Conservation (phyloP, 176 grass and related monocot genomes). For the Lolium rigidum region DNA sequence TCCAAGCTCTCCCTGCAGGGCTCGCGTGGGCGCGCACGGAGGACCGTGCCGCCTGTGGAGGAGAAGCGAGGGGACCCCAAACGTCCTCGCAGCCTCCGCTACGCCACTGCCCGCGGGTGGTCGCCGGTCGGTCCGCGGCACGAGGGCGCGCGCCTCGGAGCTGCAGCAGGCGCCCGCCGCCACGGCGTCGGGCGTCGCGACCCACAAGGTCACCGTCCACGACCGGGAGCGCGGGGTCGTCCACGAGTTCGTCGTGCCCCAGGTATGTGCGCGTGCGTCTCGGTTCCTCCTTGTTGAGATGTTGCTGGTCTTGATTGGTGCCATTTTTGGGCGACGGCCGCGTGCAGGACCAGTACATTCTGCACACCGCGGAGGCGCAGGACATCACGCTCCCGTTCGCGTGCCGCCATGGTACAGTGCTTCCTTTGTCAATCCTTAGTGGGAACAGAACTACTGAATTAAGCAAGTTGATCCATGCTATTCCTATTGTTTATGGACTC, state of each 20-base stretch:
- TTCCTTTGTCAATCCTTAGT: background rate
- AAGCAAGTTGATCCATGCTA: background rate
- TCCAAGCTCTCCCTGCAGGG: constrained; percentile 16
- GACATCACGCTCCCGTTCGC: constrained; percentile 83
- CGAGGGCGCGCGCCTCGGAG: constrained; percentile 51
- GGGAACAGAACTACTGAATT: background rate
- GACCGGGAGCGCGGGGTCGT: constrained; percentile 79
- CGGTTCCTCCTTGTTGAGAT: background rate
- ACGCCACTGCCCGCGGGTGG: background rate
- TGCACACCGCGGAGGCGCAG: constrained; percentile 90
- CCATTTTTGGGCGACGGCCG: background rate
- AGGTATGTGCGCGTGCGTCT: constrained; percentile 49
- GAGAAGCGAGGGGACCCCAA: background rate
- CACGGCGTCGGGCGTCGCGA: constrained; percentile 20
- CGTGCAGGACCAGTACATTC: constrained; percentile 90
- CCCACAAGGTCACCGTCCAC: constrained; percentile 90
- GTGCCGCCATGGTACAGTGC: constrained; percentile 78
- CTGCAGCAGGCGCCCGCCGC: constrained; percentile 42
- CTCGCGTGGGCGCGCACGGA: constrained; percentile 43
- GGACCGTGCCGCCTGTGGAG: constrained; percentile 11
- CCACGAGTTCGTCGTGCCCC: constrained; percentile 87
- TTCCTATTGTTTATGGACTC: background rate
- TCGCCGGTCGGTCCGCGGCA: background rate
- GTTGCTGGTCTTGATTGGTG: background rate
- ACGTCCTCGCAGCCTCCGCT: background rate